Evolutionary conservation across 179 eudicot species (phyloP).

Genomic region (Nepenthes alata): DNA sequence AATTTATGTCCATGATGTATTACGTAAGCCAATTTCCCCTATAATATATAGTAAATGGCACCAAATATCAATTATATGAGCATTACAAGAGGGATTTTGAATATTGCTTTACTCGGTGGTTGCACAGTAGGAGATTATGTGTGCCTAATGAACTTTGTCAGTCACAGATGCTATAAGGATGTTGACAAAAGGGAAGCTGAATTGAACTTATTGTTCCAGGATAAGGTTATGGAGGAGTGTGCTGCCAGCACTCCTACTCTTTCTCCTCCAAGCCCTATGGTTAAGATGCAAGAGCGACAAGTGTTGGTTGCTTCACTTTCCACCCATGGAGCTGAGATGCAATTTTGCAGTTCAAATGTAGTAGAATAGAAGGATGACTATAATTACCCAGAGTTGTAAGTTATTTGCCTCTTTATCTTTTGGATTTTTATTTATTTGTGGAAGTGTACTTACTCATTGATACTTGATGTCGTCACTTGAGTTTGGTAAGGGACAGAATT

Average conservation of each 20-base stretch:
- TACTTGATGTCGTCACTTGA: conserved; percentile 25
- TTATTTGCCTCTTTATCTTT: not conserved
- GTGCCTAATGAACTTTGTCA: no score
- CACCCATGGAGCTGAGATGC: not conserved
- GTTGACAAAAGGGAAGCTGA: not conserved
- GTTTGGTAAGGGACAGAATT: conserved; percentile 49
- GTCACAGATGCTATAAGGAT: not conserved
- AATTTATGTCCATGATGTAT: no score
- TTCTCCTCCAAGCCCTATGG: conserved; percentile 27
- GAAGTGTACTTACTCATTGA: no score
- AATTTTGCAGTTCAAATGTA: conserved; percentile 18
- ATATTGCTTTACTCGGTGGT: no score
- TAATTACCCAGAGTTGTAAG: conserved; percentile 27
- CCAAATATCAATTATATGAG: no score
- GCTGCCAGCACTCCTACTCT: conserved; percentile 19
- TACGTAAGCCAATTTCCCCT: no score
- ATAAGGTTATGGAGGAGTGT: conserved; percentile 43
- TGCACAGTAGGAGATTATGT: no score
- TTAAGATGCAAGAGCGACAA: conserved; percentile 33
- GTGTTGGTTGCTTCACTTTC: conserved; percentile 20
- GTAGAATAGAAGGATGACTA: conserved; percentile 25
- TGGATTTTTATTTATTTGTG: not conserved
- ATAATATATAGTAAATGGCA: no score
- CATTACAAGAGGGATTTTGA: no score
- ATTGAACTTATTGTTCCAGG: conserved; percentile 19